These are phyloP conservation scores for Globisporangium iwayamae DNA, from an alignment of 352 stramenopile species.

Conservation along the genomic window DNA sequence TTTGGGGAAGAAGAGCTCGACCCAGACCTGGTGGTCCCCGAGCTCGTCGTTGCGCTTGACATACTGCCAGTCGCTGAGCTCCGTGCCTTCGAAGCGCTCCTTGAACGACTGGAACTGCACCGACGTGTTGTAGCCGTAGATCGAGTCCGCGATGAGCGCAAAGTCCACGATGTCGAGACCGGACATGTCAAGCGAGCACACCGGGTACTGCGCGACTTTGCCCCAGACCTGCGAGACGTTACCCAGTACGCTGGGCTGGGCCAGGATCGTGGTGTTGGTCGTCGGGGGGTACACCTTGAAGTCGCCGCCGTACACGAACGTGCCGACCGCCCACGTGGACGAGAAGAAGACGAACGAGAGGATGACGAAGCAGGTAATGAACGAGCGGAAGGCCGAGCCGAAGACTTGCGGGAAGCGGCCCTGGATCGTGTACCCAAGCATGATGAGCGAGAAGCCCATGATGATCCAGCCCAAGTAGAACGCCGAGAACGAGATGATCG, in stretches of 20 bases:
- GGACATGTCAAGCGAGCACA: slow-evolving; percentile 66
- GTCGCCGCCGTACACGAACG: slow-evolving; percentile 80
- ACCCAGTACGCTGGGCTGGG: slow-evolving; percentile 20
- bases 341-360: slow-evolving; percentile 87
- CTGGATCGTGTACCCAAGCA: slow-evolving; percentile 78
- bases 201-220: slow-evolving; percentile 70
- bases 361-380: slow-evolving; percentile 83
- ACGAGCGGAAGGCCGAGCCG: slow-evolving; percentile 80
- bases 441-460: slow-evolving; percentile 80
- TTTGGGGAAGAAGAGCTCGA: slow-evolving; percentile 77
- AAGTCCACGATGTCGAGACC: slow-evolving; percentile 80
- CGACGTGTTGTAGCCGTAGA: slow-evolving; percentile 76
- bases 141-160: slow-evolving; percentile 76
- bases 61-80: slow-evolving; percentile 72
- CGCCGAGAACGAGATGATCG: slow-evolving; percentile 77
- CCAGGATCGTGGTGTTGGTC: slow-evolving; percentile 6
- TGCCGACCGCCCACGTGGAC: slow-evolving; percentile 82
- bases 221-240: slow-evolving; percentile 37
- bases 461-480: slow-evolving; percentile 81
- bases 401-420: slow-evolving; percentile 81
- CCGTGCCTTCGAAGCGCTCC: slow-evolving; percentile 79
- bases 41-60: slow-evolving; percentile 65
- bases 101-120: slow-evolving; percentile 74
- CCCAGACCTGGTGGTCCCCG: slow-evolving; percentile 73
- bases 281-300: slow-evolving; percentile 74